A percentile compares a stretch with the other conserved stretches of the same genome.
Evolutionary conservation across 2,329 filamentous ascomycete species (phyloP).

Genomic region (Xylariaceae sp.): DNA sequence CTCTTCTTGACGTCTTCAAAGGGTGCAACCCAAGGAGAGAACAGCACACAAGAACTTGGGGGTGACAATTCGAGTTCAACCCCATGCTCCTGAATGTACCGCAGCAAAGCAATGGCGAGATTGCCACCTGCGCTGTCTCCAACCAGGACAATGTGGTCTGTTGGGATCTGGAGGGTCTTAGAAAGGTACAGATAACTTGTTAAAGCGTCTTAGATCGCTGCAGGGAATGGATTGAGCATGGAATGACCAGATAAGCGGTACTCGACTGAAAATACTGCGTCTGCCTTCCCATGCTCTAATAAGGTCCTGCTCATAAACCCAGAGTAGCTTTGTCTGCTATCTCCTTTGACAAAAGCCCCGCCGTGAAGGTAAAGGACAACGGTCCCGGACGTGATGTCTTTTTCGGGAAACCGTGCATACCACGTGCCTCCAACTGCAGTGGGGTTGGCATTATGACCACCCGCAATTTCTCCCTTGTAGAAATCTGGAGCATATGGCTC

Average conservation of each 20-base stretch:
- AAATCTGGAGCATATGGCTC: not conserved
- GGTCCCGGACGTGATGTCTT: not conserved
- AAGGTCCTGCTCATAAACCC: conserved; percentile 25
- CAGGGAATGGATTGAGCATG: not conserved
- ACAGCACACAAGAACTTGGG: conserved; percentile 35
- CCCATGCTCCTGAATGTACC: conserved; percentile 42
- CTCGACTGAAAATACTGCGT: not conserved
- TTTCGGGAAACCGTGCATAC: not conserved
- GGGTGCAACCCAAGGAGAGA: conserved; percentile 22
- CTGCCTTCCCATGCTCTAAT: conserved; percentile 29
- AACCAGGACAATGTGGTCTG: conserved; percentile 39
- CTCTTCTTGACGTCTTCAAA: not conserved
- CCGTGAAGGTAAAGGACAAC: conserved; percentile 22
- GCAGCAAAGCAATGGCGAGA: conserved; percentile 39
- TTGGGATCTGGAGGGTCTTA: conserved; percentile 27
- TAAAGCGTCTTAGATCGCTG: conserved; percentile 16
- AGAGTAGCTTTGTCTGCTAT: conserved; percentile 9
- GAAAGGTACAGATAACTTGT: conserved; percentile 39
- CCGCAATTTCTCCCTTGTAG: not conserved
- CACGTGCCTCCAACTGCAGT: not conserved
- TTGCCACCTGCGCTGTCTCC: conserved; percentile 50
- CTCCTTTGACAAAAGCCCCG: conserved; percentile 19
- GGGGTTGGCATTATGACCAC: not conserved
- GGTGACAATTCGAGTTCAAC: conserved; percentile 5
- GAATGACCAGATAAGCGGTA: not conserved